phyloP scores from a whole-genome alignment of 352 stramenopile species.

The Phytopythium mirpurense region DNA sequence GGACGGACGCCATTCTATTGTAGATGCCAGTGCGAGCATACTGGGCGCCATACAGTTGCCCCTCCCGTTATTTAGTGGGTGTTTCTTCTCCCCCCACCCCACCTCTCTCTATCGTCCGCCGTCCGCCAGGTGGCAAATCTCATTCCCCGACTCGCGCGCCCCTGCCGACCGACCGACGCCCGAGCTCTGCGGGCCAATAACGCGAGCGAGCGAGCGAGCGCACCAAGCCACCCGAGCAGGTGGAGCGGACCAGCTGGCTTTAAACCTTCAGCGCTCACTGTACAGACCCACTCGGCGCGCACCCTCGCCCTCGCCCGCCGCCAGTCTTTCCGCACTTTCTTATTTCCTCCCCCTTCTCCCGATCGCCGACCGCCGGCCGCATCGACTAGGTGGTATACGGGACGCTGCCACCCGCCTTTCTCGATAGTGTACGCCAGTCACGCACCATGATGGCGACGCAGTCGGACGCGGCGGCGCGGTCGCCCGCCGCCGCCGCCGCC shows the following conservation, averaged over 20 bases:
- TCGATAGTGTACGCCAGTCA: not conserved
- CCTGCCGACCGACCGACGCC: not conserved
- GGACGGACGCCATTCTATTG: too few species aligned
- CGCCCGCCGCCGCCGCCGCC: not conserved
- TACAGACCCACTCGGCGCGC: too few species aligned
- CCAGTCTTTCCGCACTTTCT: slow-evolving; percentile 1
- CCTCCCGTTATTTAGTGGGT: slow-evolving; percentile 3
- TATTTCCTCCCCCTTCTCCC: not conserved
- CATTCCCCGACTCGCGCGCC: not conserved
- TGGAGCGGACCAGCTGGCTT: not conserved
- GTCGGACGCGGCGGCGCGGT: not conserved
- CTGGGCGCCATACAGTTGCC: not conserved
- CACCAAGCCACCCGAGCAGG: not conserved
- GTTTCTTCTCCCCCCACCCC: not conserved
- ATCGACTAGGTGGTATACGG: too few species aligned
- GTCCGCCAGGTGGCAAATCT: too few species aligned
- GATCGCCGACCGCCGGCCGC: accelerated
- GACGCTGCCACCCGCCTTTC: not conserved
- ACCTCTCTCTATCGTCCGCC: not conserved
- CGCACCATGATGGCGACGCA: not conserved
- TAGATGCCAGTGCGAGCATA: not conserved
- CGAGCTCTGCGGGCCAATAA: not conserved
- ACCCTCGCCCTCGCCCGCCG: not conserved
- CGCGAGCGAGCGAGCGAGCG: not conserved
- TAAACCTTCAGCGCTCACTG: slow-evolving; percentile 1